Conservation (phyloP, 139 green algal species). For the Monoraphidium neglectum region DNA sequence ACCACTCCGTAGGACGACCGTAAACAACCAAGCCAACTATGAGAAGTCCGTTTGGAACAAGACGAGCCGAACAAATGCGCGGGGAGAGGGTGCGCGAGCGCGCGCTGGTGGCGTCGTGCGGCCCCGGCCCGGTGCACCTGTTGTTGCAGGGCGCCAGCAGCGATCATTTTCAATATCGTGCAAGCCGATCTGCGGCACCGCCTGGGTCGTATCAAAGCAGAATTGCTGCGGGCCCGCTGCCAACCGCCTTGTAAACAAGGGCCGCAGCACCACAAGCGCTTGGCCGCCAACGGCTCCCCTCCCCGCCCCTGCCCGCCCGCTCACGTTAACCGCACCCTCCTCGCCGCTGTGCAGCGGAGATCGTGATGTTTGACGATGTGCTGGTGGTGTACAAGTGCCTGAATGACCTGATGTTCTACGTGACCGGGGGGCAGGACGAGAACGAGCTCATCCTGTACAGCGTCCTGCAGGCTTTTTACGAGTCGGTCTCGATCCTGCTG, state of each 20-base stretch:
- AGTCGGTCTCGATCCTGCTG: conserved; percentile 83
- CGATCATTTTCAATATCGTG: too few species aligned
- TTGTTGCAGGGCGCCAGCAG: too few species aligned
- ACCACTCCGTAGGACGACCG: conserved; percentile 65
- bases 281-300: not conserved
- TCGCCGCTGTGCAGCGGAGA: conserved; percentile 80
- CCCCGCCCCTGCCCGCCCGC: too few species aligned
- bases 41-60: conserved; percentile 96
- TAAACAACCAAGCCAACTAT: conserved; percentile 84
- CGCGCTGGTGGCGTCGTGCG: too few species aligned
- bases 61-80: conserved; percentile 88
- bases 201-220: too few species aligned
- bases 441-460: conserved; percentile 95
- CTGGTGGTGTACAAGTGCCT: conserved; percentile 97
- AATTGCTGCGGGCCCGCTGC: too few species aligned
- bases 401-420: conserved; percentile 97
- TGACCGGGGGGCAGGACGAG: conserved; percentile 89
- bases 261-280: not conserved
- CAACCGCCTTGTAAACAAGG: too few species aligned
- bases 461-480: conserved; percentile 90
- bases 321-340: not conserved
- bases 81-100: conserved; percentile 81
- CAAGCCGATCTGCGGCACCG: too few species aligned
- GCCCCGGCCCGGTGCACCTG: too few species aligned
- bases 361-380: conserved; percentile 96